Conservation (phyloP, 73 alveolate genomes). For the Tetrahymena borealis region DNA sequence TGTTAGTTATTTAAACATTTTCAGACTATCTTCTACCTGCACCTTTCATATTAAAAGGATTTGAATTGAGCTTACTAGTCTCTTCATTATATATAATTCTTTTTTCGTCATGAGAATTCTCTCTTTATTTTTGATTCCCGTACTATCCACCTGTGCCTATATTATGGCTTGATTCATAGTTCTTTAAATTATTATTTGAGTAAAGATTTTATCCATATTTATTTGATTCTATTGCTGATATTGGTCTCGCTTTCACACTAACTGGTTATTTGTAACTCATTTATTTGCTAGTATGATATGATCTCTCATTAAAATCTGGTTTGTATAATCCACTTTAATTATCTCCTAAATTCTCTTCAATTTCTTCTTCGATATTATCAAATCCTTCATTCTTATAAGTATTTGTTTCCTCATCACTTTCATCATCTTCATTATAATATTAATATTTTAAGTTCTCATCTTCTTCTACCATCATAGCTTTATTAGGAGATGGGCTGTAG, state of each 20-base stretch:
- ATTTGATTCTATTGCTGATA: neutral
- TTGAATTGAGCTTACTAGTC: neutral
- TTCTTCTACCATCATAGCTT: neutral
- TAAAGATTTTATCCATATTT: neutral
- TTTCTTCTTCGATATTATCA: neutral
- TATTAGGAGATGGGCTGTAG: neutral
- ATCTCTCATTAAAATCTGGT: neutral
- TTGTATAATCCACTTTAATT: neutral
- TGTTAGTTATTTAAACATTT: neutral
- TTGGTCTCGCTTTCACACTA: neutral
- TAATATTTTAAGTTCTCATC: neutral
- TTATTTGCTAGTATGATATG: neutral
- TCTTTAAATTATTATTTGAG: neutral
- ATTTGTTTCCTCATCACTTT: neutral
- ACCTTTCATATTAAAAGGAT: neutral
- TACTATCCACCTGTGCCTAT: neutral
- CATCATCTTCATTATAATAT: neutral
- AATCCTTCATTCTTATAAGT: neutral
- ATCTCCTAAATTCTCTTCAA: neutral
- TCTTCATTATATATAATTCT: neutral
- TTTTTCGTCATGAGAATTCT: no score
- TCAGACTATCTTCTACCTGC: neutral
- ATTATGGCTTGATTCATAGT: neutral
- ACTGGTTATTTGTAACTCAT: neutral
- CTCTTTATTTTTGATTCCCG: no score